A percentile compares a stretch with the other conserved stretches of the same genome.
phyloP scores from a whole-genome alignment of 495 filamentous ascomycete species.

The Mytilinidion resinicola region DNA sequence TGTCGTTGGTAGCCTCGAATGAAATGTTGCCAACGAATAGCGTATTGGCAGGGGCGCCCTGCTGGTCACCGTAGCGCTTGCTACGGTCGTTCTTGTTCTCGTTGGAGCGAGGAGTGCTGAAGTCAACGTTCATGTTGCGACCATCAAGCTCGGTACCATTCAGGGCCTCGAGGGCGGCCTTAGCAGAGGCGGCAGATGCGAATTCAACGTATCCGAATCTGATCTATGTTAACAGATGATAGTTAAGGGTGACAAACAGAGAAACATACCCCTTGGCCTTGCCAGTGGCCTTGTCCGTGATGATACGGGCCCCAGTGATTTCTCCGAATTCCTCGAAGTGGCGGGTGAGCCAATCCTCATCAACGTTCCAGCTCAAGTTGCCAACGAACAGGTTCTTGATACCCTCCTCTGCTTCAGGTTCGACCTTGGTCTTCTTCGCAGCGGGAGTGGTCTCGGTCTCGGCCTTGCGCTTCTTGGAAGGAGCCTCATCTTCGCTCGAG shows the following conservation, averaged over 20 bases:
- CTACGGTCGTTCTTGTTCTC: slow-evolving; percentile 59
- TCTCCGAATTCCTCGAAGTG: slow-evolving; percentile 84
- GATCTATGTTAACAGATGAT: slow-evolving; percentile 30
- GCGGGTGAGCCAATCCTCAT: slow-evolving; percentile 80
- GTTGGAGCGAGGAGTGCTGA: slow-evolving; percentile 62
- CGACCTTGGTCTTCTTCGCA: slow-evolving; percentile 82
- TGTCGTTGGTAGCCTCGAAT: slow-evolving; percentile 75
- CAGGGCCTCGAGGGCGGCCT: slow-evolving; percentile 74
- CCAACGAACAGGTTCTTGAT: slow-evolving; percentile 81
- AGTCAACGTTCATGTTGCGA: slow-evolving; percentile 84
- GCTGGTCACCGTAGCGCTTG: slow-evolving; percentile 65
- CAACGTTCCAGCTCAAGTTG: slow-evolving; percentile 90
- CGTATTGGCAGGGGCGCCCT: slow-evolving; percentile 72
- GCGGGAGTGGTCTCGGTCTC: slow-evolving; percentile 55
- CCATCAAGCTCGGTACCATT: slow-evolving; percentile 75
- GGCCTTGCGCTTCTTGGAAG: slow-evolving; percentile 84
- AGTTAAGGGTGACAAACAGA: neutral
- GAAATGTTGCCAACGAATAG: slow-evolving; percentile 91
- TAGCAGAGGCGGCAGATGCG: slow-evolving; percentile 57
- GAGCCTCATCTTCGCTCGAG: slow-evolving; percentile 48
- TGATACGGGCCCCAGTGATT: slow-evolving; percentile 66
- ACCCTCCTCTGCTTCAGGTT: slow-evolving; percentile 45
- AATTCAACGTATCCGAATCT: slow-evolving; percentile 97
- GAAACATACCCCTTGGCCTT: slow-evolving; percentile 73
- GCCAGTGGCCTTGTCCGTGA: slow-evolving; percentile 74